phyloP scores from a whole-genome alignment of 208 protist genomes.

The Wallacemonas sp. region DNA sequence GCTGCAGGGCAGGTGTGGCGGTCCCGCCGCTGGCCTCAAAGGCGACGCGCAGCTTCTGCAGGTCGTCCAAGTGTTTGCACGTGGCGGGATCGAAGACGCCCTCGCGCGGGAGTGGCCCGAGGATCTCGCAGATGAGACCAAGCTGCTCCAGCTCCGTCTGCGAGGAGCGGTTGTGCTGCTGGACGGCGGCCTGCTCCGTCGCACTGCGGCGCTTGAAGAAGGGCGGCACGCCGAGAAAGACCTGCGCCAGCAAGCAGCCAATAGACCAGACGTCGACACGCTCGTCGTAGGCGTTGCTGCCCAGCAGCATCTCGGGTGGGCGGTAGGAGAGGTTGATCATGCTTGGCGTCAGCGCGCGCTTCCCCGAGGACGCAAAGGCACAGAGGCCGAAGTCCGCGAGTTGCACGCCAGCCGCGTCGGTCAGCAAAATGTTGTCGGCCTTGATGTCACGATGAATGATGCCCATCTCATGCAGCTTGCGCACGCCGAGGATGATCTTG shows the following conservation, averaged over 20 bases:
- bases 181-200: conserved; percentile 15
- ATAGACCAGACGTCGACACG: conserved; percentile 94
- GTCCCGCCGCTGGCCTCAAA: conserved; percentile 13
- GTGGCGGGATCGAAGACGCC: conserved; percentile 19
- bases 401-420: conserved; percentile 58
- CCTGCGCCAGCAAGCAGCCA: conserved; percentile 96
- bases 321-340: conserved; percentile 96
- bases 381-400: conserved; percentile 88
- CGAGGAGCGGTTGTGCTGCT: conserved; percentile 27
- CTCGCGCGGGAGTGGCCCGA: conserved; percentile 53
- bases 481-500: conserved; percentile 52
- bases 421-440: conserved; percentile 85
- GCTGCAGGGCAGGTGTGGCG: conserved; percentile 23
- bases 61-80: conserved; percentile 45
- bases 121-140: conserved; percentile 59
- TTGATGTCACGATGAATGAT: conserved; percentile 94
- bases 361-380: conserved; percentile 47
- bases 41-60: conserved; percentile 40
- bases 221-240: conserved; percentile 87
- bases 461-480: conserved; percentile 79
- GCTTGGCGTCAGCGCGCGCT: conserved; percentile 75
- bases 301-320: conserved; percentile 95
- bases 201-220: conserved; percentile 53
- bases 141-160: conserved; percentile 81
- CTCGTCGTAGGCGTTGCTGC: conserved; percentile 76